These are phyloP conservation scores for Dryas alaskensis DNA, from an alignment of 306 rosid species.

Conservation along the genomic window DNA sequence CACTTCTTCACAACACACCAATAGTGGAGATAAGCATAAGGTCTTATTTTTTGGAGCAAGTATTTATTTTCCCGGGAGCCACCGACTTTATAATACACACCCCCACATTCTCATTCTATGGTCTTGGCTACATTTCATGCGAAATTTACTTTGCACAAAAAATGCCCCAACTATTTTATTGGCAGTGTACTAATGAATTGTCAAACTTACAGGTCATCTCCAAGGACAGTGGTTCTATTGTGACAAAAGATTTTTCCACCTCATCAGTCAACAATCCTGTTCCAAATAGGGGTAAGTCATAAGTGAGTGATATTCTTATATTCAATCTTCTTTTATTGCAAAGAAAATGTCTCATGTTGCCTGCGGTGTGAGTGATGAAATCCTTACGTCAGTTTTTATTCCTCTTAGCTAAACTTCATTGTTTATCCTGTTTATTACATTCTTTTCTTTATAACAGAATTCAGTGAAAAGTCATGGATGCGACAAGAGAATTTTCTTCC, in stretches of 20 bases:
- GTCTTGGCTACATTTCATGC: background rate
- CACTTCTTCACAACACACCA: background rate
- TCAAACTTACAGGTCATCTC: conserved; percentile 56
- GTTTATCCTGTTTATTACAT: conserved; percentile 13
- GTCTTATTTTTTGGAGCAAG: background rate
- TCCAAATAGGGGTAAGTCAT: conserved; percentile 38
- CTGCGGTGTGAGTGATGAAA: background rate
- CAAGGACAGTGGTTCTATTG: conserved; percentile 57
- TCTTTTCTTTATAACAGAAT: conserved; percentile 38
- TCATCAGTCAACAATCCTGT: conserved; percentile 21
- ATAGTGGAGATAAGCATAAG: background rate
- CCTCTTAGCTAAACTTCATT: conserved; percentile 15
- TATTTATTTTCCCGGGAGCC: background rate
- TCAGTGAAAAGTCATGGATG: conserved; percentile 21
- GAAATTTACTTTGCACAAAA: background rate
- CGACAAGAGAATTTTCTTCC: conserved; percentile 20
- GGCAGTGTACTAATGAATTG: conserved; percentile 1
- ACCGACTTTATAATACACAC: background rate
- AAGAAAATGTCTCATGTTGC: conserved; percentile 4
- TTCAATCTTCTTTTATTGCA: conserved; percentile 9
- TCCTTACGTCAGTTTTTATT: background rate
- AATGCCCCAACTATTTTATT: background rate
- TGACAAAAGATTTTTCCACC: conserved; percentile 26
- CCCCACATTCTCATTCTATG: background rate
- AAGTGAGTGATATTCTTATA: background rate